Conservation (phyloP, 2,329 filamentous ascomycete species). For the Metarhizium album region DNA sequence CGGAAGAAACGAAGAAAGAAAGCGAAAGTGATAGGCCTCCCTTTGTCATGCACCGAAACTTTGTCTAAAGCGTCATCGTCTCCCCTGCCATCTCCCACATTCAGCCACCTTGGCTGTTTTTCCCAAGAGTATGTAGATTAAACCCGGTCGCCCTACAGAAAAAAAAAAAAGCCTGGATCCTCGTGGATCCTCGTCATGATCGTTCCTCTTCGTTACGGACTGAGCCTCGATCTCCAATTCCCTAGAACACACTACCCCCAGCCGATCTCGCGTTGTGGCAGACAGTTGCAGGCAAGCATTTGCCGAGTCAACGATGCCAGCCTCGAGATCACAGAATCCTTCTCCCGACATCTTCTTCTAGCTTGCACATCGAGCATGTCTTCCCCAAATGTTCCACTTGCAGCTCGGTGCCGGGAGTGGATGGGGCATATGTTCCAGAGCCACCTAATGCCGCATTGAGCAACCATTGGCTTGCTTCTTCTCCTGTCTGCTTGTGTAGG, state of each 20-base stretch:
- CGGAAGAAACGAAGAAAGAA: slow-evolving; percentile 20
- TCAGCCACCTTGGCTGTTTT: slow-evolving; percentile 22
- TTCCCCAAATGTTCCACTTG: slow-evolving; percentile 12
- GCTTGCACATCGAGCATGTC: slow-evolving; percentile 15
- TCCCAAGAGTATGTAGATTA: slow-evolving; percentile 8
- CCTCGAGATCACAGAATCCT: slow-evolving; percentile 18
- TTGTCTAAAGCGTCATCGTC: slow-evolving; percentile 33
- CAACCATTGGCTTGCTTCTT: slow-evolving; percentile 22
- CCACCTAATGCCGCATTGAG: slow-evolving; percentile 18
- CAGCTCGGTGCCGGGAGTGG: slow-evolving; percentile 20
- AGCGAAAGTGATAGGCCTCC: slow-evolving; percentile 33
- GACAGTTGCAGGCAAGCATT: slow-evolving; percentile 5
- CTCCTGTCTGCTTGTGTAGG: slow-evolving; percentile 14
- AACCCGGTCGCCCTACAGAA: slow-evolving; percentile 6
- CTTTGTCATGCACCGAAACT: slow-evolving; percentile 39
- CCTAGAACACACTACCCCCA: slow-evolving; percentile 14
- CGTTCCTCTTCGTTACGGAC: slow-evolving; percentile 5
- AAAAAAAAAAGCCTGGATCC: slow-evolving; percentile 1
- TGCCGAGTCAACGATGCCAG: slow-evolving; percentile 9
- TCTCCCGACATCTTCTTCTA: slow-evolving; percentile 18
- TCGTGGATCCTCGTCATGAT: background rate
- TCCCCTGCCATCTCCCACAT: slow-evolving; percentile 22
- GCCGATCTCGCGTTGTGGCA: slow-evolving; percentile 14
- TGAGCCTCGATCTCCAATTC: slow-evolving; percentile 2
- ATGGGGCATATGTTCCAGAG: slow-evolving; percentile 18